Base-by-base conservation (phyloP, 345 rosid genomes). In the Populus euphratica region DNA sequence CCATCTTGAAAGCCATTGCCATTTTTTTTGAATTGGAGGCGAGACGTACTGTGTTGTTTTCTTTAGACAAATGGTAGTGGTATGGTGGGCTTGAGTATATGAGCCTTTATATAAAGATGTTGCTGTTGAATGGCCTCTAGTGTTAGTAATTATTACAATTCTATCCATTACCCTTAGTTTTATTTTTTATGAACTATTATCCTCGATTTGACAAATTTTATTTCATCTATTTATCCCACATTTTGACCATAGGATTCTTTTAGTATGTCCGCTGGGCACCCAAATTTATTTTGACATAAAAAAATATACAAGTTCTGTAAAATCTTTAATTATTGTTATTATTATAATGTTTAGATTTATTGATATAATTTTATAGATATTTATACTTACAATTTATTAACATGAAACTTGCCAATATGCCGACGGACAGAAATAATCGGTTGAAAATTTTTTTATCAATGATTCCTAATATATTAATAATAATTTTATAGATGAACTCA, bases 1-100 rank as follows among this genome's bases (percentile, higher is more conserved):
- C 98, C 98, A 94, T 94, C 87, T 94, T 92, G 92, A 92, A 94
- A 84, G 98, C 97, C 98, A 92, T 92, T 20, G 98, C 98, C 98
- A 94, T 94, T 81, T 82, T 67, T 88, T 90, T 43, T 74, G 80
- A 68, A 10, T 0, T 18, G 59, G 73, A 39, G 69, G 50, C 23
- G 64, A 10, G 50, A 9, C 44, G 52, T 59, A 27, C 61, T n/a
- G 41, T 25, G 23, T 41, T 9, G 5, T 41, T 64, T 44, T 31
- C 39, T 49, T 49, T 38, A 78, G 79, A 69, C 18, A 69, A 47
- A 43, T n/a, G 35, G 9, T 23, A 49, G 2, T 1, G 41, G 16
- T 12, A 5, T 33, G 25, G 1, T 33, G 36, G 1, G 56, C 20
- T 18, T 17, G 44, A 13, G 74, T 59, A 74, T 21, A 36, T n/a